Conservation (phyloP, 768 basidiomycete genomes). For the Kwoniella newhampshirensis region DNA sequence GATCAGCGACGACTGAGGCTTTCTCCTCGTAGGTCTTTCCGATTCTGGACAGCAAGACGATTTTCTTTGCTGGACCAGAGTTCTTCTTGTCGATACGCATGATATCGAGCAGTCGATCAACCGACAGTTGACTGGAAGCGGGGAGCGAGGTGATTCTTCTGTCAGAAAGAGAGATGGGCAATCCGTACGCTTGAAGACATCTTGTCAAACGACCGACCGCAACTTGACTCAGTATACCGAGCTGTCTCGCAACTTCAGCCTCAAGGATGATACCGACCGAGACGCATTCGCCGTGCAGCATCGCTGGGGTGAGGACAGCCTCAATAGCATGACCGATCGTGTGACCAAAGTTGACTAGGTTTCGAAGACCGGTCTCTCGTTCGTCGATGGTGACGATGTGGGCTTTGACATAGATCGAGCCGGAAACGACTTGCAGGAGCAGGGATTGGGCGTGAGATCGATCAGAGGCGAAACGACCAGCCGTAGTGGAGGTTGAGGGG, state of each 20-base stretch:
- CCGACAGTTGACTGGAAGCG: slow-evolving; percentile 66
- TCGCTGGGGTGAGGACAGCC: slow-evolving; percentile 85
- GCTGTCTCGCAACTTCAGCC: slow-evolving; percentile 83
- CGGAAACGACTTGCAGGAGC: slow-evolving; percentile 84
- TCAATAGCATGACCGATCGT: slow-evolving; percentile 98
- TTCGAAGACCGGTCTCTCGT: slow-evolving; percentile 92
- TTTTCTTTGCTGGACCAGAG: slow-evolving; percentile 83
- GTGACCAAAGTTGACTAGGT: slow-evolving; percentile 98
- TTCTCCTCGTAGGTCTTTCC: slow-evolving; percentile 89
- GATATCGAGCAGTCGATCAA: slow-evolving; percentile 80
- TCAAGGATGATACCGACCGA: slow-evolving; percentile 95
- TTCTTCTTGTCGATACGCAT: slow-evolving; percentile 99
- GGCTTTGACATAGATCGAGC: slow-evolving; percentile 91
- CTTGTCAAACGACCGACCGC: slow-evolving; percentile 85
- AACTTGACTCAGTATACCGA: slow-evolving; percentile 86
- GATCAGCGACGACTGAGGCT: slow-evolving; percentile 80
- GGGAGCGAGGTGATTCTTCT: slow-evolving; percentile 73
- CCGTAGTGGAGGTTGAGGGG: slow-evolving; percentile 58
- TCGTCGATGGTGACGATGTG: slow-evolving; percentile 97
- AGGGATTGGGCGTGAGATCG: slow-evolving; percentile 72
- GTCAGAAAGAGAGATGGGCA: slow-evolving; percentile 78
- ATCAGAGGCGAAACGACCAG: slow-evolving; percentile 56
- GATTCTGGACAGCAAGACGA: slow-evolving; percentile 86
- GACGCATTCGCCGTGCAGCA: slow-evolving; percentile 96
- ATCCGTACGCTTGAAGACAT: slow-evolving; percentile 83